Percentiles rank a stretch among this genome's conserved stretches.
Evolutionary conservation across 306 rosid species (phyloP).

Genomic region (Ormosia emarginata): DNA sequence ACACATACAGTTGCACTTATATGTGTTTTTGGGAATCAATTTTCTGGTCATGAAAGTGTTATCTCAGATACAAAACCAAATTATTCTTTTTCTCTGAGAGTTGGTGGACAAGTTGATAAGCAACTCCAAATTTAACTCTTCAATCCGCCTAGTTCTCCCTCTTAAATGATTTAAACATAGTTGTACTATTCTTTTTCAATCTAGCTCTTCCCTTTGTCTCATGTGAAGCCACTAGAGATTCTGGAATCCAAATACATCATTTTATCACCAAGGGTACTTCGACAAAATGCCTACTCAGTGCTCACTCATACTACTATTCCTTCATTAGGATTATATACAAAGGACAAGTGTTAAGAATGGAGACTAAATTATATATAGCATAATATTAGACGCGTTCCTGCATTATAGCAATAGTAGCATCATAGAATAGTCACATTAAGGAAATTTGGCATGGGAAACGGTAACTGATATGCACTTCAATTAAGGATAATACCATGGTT

Average conservation of each 20-base stretch:
- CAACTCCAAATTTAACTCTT: neutral
- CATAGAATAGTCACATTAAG: slow-evolving; percentile 7
- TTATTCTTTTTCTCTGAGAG: neutral
- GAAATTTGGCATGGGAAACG: neutral
- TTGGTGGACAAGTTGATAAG: neutral
- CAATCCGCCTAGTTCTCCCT: slow-evolving; percentile 8
- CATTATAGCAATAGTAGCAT: neutral
- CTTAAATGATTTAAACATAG: slow-evolving; percentile 6
- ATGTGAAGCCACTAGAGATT: slow-evolving; percentile 39
- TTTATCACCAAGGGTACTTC: slow-evolving; percentile 22
- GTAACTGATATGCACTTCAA: neutral
- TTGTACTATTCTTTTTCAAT: slow-evolving; percentile 8
- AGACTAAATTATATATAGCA: neutral
- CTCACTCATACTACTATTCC: slow-evolving; percentile 18
- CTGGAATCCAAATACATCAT: slow-evolving; percentile 27
- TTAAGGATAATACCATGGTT: neutral
- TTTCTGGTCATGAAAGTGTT: slow-evolving; percentile 18
- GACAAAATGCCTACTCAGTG: slow-evolving; percentile 32
- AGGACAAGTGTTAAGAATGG: neutral
- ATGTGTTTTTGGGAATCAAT: slow-evolving; percentile 3
- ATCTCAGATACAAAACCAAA: slow-evolving; percentile 1
- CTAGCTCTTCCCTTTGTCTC: slow-evolving; percentile 39
- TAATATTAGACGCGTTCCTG: neutral
- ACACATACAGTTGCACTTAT: slow-evolving; percentile 27
- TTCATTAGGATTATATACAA: slow-evolving; percentile 24